Percentiles rank a stretch among this genome's conserved stretches.
Conservation (phyloP, 1,139 yeast genomes). For the Yamadazyma atlantica region DNA sequence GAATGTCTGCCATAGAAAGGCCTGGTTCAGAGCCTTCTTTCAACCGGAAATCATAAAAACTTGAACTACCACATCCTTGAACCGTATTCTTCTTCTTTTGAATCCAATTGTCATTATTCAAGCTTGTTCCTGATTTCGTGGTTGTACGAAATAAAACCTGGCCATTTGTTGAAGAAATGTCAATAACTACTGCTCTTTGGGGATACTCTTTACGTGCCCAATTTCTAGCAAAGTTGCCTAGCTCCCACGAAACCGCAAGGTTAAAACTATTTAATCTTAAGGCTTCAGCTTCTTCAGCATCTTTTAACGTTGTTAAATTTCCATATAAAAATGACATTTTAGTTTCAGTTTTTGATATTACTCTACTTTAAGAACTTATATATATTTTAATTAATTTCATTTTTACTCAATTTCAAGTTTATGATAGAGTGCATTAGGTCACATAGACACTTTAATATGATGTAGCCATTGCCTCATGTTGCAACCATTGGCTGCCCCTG, state of each 20-base stretch:
- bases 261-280: slow-evolving; percentile 25
- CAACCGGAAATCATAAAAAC: slow-evolving; percentile 56
- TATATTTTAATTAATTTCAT: no score
- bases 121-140: slow-evolving; percentile 39
- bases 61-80: slow-evolving; percentile 51
- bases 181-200: slow-evolving; percentile 44
- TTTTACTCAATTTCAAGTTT: no score
- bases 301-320: slow-evolving; percentile 14
- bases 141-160: slow-evolving; percentile 54
- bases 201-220: slow-evolving; percentile 22
- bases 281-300: slow-evolving; percentile 18
- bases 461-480: no score
- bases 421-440: no score
- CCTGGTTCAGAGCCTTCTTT: slow-evolving; percentile 33
- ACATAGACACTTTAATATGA: no score
- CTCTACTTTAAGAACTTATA: no score
- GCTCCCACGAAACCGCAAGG: slow-evolving; percentile 34
- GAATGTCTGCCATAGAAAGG: slow-evolving; percentile 37
- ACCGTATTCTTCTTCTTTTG: slow-evolving; percentile 54
- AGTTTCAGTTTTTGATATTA: no score
- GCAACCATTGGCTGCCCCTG: no score
- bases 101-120: slow-evolving; percentile 63
- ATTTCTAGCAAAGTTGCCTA: slow-evolving; percentile 35
- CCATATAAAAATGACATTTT: no score
- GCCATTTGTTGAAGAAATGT: slow-evolving; percentile 49